These are phyloP conservation scores for Sugiyamaella xylanicola DNA, from an alignment of 1,139 yeast genomes.

Conservation along the genomic window DNA sequence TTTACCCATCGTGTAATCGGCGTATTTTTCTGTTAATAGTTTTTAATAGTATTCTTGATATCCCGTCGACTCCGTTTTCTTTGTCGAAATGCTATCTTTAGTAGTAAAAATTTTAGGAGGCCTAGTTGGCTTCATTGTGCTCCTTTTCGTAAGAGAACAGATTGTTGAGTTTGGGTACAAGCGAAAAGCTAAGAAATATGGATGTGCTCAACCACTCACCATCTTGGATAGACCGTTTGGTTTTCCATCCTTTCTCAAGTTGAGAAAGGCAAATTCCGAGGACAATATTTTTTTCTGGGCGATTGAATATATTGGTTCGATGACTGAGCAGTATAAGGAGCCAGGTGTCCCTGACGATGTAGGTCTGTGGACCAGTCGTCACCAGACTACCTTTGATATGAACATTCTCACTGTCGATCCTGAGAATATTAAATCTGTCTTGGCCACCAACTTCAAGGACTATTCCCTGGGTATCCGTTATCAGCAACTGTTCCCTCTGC, in stretches of 20 bases:
- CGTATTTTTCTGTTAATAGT: no score
- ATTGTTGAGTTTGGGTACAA: constrained; percentile 19
- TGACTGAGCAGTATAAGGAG: not conserved
- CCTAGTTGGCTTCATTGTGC: constrained; percentile 1
- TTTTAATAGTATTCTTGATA: no score
- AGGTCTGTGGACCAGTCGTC: constrained; percentile 12
- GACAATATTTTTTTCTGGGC: constrained; percentile 26
- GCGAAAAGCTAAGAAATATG: constrained; percentile 19
- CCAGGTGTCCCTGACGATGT: constrained; percentile 13
- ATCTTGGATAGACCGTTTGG: constrained; percentile 29
- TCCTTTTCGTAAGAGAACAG: constrained; percentile 10
- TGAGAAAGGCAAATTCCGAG: constrained; percentile 20
- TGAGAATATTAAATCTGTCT: constrained; percentile 44
- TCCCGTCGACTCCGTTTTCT: not conserved
- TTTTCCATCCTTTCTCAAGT: constrained; percentile 21
- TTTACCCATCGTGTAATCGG: no score
- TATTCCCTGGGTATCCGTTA: constrained; percentile 56
- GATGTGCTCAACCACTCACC: constrained; percentile 18
- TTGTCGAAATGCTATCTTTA: not conserved
- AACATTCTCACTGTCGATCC: constrained; percentile 50
- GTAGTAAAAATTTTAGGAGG: not conserved
- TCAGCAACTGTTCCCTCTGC: constrained; percentile 46
- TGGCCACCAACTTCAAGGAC: constrained; percentile 51
- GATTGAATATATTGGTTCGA: not conserved
- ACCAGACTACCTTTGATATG: constrained; percentile 15